A percentile compares a stretch with the other conserved stretches of the same genome.
phyloP scores from a whole-genome alignment of 208 protist species.

The Tritrichomonas musculus region DNA sequence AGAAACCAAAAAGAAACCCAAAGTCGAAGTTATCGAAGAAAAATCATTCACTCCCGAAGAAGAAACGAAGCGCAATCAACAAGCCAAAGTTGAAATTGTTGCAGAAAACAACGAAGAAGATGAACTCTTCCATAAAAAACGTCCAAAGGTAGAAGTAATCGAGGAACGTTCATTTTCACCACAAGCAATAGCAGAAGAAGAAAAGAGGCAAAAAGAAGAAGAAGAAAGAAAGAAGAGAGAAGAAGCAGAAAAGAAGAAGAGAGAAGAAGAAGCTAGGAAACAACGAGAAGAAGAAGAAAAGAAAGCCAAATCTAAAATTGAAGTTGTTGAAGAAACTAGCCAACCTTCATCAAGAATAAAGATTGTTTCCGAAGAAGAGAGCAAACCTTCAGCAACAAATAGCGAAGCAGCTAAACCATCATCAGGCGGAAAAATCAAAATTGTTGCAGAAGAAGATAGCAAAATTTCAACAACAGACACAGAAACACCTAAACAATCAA shows the following conservation, averaged over 20 bases:
- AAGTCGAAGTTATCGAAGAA: constrained; percentile 3
- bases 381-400: no score
- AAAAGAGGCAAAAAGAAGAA: no score
- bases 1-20: neutral
- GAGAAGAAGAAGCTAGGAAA: no score
- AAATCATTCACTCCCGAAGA: neutral
- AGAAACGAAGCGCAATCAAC: neutral
- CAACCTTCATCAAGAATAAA: neutral
- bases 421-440: neutral
- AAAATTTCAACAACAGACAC: no score
- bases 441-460: neutral
- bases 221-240: no score
- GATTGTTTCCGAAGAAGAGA: neutral
- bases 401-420: neutral
- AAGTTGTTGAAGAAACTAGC: neutral
- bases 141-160: neutral
- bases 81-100: neutral
- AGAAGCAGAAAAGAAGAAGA: no score
- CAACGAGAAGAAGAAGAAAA: no score
- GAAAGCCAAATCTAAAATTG: neutral
- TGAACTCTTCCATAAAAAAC: neutral
- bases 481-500: no score
- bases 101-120: neutral
- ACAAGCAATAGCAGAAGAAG: no score
- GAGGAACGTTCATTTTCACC: neutral